Conservation (phyloP, 371 early-diverging fungal species). For the Thermomucor indicae-seudaticae region DNA sequence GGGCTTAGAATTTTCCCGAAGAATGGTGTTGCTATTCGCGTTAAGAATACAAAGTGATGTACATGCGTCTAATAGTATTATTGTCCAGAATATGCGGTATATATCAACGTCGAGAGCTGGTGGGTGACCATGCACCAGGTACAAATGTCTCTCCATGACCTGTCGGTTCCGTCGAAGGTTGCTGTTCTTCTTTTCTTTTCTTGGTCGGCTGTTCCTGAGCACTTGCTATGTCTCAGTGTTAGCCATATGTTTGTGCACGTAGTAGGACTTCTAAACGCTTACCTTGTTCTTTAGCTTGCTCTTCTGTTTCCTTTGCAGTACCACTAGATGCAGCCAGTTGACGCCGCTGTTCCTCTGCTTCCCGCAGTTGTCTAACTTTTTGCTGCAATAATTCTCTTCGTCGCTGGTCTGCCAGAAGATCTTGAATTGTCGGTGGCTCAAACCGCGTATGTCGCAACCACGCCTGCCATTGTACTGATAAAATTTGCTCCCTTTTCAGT, state of each 20-base stretch:
- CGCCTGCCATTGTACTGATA: conserved; percentile 67
- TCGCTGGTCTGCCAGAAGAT: conserved; percentile 32
- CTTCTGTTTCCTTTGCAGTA: too few species aligned
- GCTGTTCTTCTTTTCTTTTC: neutral
- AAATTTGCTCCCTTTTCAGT: too few species aligned
- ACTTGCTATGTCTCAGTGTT: neutral
- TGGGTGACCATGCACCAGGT: conserved; percentile 39
- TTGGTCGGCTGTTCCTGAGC: neutral
- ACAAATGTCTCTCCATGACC: conserved; percentile 39
- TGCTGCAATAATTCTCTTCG: conserved; percentile 45
- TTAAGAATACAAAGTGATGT: too few species aligned
- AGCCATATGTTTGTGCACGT: neutral
- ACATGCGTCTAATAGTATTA: too few species aligned
- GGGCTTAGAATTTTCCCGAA: too few species aligned
- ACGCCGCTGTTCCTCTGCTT: too few species aligned
- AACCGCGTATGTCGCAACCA: conserved; percentile 68
- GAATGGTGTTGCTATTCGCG: too few species aligned
- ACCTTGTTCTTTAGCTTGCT: conserved; percentile 3
- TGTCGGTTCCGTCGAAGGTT: conserved; percentile 1
- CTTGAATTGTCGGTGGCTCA: conserved; percentile 52
- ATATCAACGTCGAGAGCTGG: too few species aligned
- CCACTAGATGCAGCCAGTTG: too few species aligned
- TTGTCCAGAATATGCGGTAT: too few species aligned
- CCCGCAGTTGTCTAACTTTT: conserved; percentile 32
- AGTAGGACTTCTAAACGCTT: neutral